Percentiles rank a stretch among this genome's conserved stretches.
Evolutionary conservation across 2,329 filamentous ascomycete species (phyloP).

Genomic region (Cryphonectria parasitica): DNA sequence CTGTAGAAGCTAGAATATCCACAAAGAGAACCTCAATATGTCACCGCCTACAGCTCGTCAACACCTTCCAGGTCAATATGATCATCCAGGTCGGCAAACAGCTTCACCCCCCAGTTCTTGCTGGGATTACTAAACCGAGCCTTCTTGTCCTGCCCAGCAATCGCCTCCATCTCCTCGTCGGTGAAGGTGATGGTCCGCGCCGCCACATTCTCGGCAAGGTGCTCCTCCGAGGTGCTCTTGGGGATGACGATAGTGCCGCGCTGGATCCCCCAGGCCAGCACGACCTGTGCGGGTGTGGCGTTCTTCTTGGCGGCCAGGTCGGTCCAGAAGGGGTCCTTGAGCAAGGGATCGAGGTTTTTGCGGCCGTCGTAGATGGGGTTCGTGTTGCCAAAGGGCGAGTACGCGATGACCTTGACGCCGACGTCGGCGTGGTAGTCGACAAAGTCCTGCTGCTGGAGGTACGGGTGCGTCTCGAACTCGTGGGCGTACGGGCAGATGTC

Average conservation of each 20-base stretch:
- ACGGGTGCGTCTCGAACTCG: slow-evolving; percentile 60
- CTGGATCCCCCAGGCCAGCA: slow-evolving; percentile 53
- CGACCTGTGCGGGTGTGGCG: slow-evolving; percentile 47
- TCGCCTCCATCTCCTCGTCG: slow-evolving; percentile 42
- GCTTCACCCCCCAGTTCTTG: slow-evolving; percentile 42
- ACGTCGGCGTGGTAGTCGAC: slow-evolving; percentile 48
- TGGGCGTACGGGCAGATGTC: slow-evolving; percentile 58
- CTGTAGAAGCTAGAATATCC: background rate
- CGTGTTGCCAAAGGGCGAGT: slow-evolving; percentile 56
- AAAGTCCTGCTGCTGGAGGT: slow-evolving; percentile 54
- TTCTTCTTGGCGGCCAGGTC: slow-evolving; percentile 45
- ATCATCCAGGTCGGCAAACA: slow-evolving; percentile 46
- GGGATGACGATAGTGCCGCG: slow-evolving; percentile 54
- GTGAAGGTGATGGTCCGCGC: slow-evolving; percentile 52
- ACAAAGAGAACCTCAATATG: background rate
- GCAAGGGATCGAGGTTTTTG: slow-evolving; percentile 37
- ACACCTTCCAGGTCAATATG: slow-evolving; percentile 35
- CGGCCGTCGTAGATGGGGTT: slow-evolving; percentile 50
- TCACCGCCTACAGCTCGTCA: slow-evolving; percentile 18
- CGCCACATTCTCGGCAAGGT: slow-evolving; percentile 50
- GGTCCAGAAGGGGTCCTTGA: slow-evolving; percentile 47
- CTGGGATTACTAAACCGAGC: slow-evolving; percentile 44
- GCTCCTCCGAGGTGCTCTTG: slow-evolving; percentile 48
- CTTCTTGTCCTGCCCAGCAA: slow-evolving; percentile 36
- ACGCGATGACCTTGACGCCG: slow-evolving; percentile 48